Conservation (phyloP, 306 rosid genomes). For the Cicer yamashitae region DNA sequence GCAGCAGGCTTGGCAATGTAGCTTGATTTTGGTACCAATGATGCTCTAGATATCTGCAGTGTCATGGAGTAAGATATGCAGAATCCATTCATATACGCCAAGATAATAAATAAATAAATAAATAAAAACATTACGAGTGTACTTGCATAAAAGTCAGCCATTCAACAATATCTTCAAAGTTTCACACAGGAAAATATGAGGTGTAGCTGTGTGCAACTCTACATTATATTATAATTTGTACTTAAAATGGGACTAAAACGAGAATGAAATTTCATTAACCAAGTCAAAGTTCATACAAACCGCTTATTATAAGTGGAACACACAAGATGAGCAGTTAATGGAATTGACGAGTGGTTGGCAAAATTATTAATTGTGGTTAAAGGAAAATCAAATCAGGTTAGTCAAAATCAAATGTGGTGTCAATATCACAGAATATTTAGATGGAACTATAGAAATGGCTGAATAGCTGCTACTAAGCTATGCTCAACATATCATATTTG, state of each 20-base stretch:
- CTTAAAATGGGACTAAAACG: slow-evolving; percentile 15
- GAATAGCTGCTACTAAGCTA: slow-evolving; percentile 15
- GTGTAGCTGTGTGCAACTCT: background rate
- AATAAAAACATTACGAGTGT: background rate
- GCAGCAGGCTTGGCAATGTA: slow-evolving; percentile 99
- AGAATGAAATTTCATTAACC: slow-evolving; percentile 22
- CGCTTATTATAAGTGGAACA: slow-evolving; percentile 22
- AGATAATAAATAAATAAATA: background rate
- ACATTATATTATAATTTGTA: slow-evolving; percentile 9
- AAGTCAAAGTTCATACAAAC: slow-evolving; percentile 2
- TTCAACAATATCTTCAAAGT: slow-evolving; percentile 21
- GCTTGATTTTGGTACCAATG: slow-evolving; percentile 74
- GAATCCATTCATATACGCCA: slow-evolving; percentile 34
- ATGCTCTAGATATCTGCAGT: slow-evolving; percentile 88
- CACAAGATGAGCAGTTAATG: slow-evolving; percentile 13
- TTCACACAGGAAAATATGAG: slow-evolving; percentile 22
- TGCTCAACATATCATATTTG: slow-evolving; percentile 23
- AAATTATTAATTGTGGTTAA: slow-evolving; percentile 21
- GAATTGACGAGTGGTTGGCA: slow-evolving; percentile 1
- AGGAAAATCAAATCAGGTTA: slow-evolving; percentile 29
- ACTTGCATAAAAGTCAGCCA: slow-evolving; percentile 22
- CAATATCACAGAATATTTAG: slow-evolving; percentile 15
- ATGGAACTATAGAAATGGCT: slow-evolving; percentile 27
- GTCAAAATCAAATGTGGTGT: slow-evolving; percentile 18
- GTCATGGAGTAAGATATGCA: slow-evolving; percentile 38